Percentiles rank a stretch among this genome's conserved stretches.
Evolutionary conservation across 2,329 filamentous ascomycete genomes (phyloP).

Genomic region (Tolypocladium capitatum): DNA sequence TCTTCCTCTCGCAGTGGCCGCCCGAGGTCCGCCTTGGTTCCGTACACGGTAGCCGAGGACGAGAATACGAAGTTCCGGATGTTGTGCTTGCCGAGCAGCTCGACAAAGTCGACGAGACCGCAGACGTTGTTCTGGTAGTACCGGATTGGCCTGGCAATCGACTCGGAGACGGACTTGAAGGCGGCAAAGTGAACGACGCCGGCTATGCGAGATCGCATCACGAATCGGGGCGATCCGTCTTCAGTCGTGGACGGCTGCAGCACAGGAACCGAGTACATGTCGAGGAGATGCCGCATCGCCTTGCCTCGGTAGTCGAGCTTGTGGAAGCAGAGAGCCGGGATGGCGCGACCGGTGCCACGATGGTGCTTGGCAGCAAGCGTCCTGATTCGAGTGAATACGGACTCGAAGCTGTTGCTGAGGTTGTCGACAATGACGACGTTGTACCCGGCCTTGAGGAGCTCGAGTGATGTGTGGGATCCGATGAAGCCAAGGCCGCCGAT

Average conservation of each 20-base stretch:
- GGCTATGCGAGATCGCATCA: slow-evolving; percentile 30
- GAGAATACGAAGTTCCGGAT: slow-evolving; percentile 57
- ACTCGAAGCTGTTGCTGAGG: slow-evolving; percentile 28
- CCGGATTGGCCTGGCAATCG: slow-evolving; percentile 42
- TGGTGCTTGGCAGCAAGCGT: slow-evolving; percentile 15
- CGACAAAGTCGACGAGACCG: slow-evolving; percentile 46
- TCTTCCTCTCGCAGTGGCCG: slow-evolving; percentile 38
- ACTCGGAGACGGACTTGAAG: slow-evolving; percentile 53
- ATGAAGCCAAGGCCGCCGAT: slow-evolving; percentile 42
- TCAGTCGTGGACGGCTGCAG: slow-evolving; percentile 1
- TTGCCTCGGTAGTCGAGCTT: slow-evolving; percentile 24
- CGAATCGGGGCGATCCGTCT: not conserved
- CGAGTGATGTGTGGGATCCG: slow-evolving; percentile 40
- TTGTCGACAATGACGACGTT: slow-evolving; percentile 37
- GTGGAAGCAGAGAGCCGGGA: slow-evolving; percentile 19
- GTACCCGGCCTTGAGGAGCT: slow-evolving; percentile 38
- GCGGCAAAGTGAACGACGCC: slow-evolving; percentile 61
- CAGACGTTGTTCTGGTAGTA: slow-evolving; percentile 59
- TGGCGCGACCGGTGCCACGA: slow-evolving; percentile 10
- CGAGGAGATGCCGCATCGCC: slow-evolving; percentile 22
- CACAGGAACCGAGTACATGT: slow-evolving; percentile 16
- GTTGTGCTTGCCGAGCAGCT: slow-evolving; percentile 40
- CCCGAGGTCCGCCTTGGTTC: slow-evolving; percentile 36
- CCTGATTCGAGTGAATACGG: slow-evolving; percentile 8
- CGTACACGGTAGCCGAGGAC: slow-evolving; percentile 55